These are phyloP conservation scores for Neurospora tetrasperma DNA, from an alignment of 495 filamentous ascomycete genomes.

Conservation along the genomic window DNA sequence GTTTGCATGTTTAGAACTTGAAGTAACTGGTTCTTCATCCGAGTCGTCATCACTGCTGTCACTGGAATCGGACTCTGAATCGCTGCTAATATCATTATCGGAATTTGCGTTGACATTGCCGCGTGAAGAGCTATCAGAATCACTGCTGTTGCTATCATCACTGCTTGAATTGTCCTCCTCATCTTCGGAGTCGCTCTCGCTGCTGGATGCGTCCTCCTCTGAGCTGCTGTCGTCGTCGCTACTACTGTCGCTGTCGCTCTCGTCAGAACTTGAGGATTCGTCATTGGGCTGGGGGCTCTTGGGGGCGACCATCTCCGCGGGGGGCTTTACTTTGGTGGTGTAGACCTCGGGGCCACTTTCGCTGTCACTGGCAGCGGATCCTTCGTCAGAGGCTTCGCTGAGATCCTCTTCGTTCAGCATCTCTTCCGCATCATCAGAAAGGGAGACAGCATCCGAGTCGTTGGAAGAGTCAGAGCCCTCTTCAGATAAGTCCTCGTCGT, in stretches of 20 bases:
- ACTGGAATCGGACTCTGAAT: background rate
- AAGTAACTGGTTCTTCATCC: conserved; percentile 8
- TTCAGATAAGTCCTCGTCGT: conserved; percentile 5
- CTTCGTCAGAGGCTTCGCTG: conserved; percentile 9
- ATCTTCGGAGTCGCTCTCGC: conserved; percentile 3
- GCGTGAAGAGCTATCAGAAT: conserved; percentile 1
- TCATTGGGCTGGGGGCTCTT: background rate
- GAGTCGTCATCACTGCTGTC: conserved; percentile 19
- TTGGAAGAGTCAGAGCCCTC: conserved; percentile 15
- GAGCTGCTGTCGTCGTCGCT: conserved; percentile 4
- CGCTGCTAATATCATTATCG: background rate
- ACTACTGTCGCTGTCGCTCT: conserved; percentile 4
- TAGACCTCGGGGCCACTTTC: conserved; percentile 9
- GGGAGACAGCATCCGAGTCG: conserved; percentile 9
- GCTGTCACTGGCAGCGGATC: conserved; percentile 8
- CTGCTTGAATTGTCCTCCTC: conserved; percentile 1
- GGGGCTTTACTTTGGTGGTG: conserved; percentile 1
- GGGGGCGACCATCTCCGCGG: background rate
- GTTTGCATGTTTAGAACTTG: background rate
- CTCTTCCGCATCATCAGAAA: background rate
- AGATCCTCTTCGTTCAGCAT: background rate
- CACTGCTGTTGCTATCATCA: background rate
- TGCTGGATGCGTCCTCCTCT: background rate
- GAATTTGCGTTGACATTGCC: conserved; percentile 1
- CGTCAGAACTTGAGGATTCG: conserved; percentile 6